Evolutionary conservation across 345 rosid genomes (phyloP).

Genomic region (Nephelium lappaceum): DNA sequence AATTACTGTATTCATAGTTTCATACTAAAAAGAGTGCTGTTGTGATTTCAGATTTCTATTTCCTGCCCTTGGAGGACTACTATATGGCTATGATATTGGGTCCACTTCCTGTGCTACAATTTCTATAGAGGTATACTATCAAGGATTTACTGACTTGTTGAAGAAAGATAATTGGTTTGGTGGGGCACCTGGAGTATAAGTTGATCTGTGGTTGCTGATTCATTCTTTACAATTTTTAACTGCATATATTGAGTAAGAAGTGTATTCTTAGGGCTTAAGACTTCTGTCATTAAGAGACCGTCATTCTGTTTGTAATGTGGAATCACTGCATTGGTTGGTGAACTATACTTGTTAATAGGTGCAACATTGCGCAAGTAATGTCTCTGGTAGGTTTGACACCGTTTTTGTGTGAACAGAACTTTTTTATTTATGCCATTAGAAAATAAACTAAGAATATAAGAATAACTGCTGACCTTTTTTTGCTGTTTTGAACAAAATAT

Average conservation of each 20-base stretch:
- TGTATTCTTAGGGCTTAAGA: not conserved
- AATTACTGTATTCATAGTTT: slow-evolving; percentile 5
- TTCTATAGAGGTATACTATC: slow-evolving; percentile 58
- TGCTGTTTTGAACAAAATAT: not conserved
- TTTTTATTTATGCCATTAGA: not conserved
- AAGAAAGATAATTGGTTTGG: not conserved
- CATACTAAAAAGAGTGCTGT: slow-evolving; percentile 18
- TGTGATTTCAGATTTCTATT: slow-evolving; percentile 81
- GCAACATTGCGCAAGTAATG: not conserved
- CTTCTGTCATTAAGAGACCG: not conserved
- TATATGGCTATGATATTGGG: slow-evolving; percentile 97
- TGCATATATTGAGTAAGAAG: not conserved
- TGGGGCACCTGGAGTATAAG: not conserved
- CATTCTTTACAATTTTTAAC: not conserved
- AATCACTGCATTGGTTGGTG: not conserved
- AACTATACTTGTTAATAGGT: not conserved
- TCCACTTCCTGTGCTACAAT: slow-evolving; percentile 93
- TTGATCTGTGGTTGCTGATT: not conserved
- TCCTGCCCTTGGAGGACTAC: slow-evolving; percentile 94
- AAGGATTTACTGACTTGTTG: slow-evolving; percentile 13
- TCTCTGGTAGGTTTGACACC: not conserved
- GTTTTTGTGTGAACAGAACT: not conserved
- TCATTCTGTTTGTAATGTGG: not conserved
- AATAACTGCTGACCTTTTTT: not conserved
- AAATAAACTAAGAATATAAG: not conserved